A percentile compares a stretch with the other conserved stretches of the same genome.
phyloP scores from a whole-genome alignment of 192 early-diverging fungal species.

The Coemansia nantahalensis region DNA sequence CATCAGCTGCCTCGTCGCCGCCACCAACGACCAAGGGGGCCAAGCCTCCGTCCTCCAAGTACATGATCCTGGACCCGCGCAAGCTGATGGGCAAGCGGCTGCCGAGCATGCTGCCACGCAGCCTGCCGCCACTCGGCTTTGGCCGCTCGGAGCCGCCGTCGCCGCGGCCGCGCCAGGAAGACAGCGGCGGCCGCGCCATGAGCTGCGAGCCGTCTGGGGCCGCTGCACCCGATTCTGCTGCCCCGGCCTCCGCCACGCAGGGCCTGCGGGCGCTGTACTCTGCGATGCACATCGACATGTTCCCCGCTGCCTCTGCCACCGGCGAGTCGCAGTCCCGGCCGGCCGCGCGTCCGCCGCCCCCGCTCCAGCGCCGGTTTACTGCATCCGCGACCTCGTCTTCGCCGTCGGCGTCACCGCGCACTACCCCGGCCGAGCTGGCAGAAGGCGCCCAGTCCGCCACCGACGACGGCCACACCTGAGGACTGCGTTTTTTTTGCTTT shows the following conservation, averaged over 20 bases:
- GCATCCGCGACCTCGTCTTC: too few species aligned
- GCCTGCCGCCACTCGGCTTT: constrained; percentile 2
- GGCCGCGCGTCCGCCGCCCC: background rate
- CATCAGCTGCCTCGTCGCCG: too few species aligned
- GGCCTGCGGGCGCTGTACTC: constrained; percentile 9
- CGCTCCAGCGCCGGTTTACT: background rate
- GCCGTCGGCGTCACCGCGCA: too few species aligned
- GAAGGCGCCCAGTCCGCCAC: too few species aligned
- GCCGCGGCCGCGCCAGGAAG: background rate
- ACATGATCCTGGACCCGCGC: constrained; percentile 52
- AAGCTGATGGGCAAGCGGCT: constrained; percentile 53
- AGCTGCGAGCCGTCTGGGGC: too few species aligned
- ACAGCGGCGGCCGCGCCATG: too few species aligned
- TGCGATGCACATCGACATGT: constrained; percentile 19
- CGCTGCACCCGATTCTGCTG: too few species aligned
- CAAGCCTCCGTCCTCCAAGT: constrained; percentile 42
- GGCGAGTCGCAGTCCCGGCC: background rate
- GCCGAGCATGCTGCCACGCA: constrained; percentile 27
- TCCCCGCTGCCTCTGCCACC: constrained; percentile 2
- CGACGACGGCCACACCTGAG: too few species aligned
- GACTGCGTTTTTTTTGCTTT: background rate
- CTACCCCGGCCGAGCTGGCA: too few species aligned
- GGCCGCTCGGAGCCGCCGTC: constrained; percentile 14
- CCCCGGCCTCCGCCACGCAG: too few species aligned
- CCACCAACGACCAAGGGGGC: constrained; percentile 10